phyloP scores from a whole-genome alignment of 2,329 filamentous ascomycete genomes.

The Aureobasidium subglaciale region DNA sequence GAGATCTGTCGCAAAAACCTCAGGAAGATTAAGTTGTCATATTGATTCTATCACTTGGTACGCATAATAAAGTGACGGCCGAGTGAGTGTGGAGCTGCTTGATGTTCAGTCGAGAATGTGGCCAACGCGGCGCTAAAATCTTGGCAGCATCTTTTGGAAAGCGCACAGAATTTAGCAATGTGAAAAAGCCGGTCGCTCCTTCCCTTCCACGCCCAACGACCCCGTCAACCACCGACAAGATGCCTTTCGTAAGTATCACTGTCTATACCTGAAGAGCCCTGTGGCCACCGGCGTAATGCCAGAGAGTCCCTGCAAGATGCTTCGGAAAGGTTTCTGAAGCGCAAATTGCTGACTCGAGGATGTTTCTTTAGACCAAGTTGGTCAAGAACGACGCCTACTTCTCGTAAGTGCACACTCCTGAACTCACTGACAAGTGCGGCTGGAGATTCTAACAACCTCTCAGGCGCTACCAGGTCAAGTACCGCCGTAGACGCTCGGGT shows the following conservation, averaged over 20 bases:
- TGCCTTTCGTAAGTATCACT: slow-evolving; percentile 43
- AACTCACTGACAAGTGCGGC: background rate
- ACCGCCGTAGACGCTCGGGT: slow-evolving; percentile 89
- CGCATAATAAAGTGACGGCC: background rate
- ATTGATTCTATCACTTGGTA: no score
- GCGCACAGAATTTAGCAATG: no score
- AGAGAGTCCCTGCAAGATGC: slow-evolving; percentile 93
- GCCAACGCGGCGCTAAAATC: slow-evolving; percentile 2
- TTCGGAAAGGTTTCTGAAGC: slow-evolving; percentile 91
- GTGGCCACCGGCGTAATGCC: slow-evolving; percentile 6
- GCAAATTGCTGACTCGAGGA: slow-evolving; percentile 98
- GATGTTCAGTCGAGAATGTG: background rate
- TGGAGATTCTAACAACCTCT: slow-evolving; percentile 16
- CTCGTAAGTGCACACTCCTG: slow-evolving; percentile 59
- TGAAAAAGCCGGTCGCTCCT: no score
- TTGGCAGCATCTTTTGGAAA: slow-evolving; percentile 1
- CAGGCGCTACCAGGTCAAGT: slow-evolving; percentile 98
- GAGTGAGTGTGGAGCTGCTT: background rate
- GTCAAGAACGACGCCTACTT: slow-evolving; percentile 98
- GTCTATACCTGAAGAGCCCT: slow-evolving; percentile 2
- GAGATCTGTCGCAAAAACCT: no score
- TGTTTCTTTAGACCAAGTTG: slow-evolving; percentile 71
- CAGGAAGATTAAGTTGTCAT: no score
- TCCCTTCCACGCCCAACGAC: slow-evolving; percentile 6
- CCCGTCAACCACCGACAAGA: slow-evolving; percentile 26